Base-by-base conservation (phyloP, 441 rosid genomes). In the Iberis amara region DNA sequence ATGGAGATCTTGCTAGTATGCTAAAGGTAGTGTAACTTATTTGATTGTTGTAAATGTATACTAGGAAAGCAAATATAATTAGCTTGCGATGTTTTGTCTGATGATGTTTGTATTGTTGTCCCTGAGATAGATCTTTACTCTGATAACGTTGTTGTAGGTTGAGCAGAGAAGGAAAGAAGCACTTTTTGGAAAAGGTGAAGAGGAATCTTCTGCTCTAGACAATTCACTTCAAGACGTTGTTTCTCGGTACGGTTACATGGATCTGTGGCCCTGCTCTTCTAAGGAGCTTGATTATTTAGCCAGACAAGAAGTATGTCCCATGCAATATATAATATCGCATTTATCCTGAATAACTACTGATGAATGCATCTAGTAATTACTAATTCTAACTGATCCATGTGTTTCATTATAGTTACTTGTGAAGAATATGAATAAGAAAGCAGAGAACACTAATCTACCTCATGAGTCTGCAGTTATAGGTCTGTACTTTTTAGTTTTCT, bases 141-240 rank as follows among this genome's bases (percentile, higher is more conserved):
- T 27, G 55, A 46, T 33, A 40, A 52, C 61, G 14, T 51, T 41
- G 12, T 40, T 57, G n/a, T 47, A 88, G 98, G 91, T 91, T 70
- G 98, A 91, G 70, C 98, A 91, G 68, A 78, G 98, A 71, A 78
- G 83, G 61, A 91, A 91, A 66, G 98, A 91, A 73, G 91, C 98
- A 61, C 85, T 91, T 65, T 76, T 83, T 46, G 80, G 80, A 60
- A 74, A 74, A 45, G 71, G 67, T 47, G 94, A 85, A 70, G 96
- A 85, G 59, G 95, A 79, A 54, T 65, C 69, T 31, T 68, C 83
- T 52, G 71, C 73, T 13, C 62, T 74, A 42, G 94, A 85, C 54
- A 72, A 70, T 68, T 82, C 95, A 33, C 72, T 91, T 66, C 83
- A 80, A 59, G 96, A 88, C 66, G 81, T 83, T 46, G 86, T 77